phyloP scores from a whole-genome alignment of 2,329 filamentous ascomycete species.

The Seiridium unicorne region DNA sequence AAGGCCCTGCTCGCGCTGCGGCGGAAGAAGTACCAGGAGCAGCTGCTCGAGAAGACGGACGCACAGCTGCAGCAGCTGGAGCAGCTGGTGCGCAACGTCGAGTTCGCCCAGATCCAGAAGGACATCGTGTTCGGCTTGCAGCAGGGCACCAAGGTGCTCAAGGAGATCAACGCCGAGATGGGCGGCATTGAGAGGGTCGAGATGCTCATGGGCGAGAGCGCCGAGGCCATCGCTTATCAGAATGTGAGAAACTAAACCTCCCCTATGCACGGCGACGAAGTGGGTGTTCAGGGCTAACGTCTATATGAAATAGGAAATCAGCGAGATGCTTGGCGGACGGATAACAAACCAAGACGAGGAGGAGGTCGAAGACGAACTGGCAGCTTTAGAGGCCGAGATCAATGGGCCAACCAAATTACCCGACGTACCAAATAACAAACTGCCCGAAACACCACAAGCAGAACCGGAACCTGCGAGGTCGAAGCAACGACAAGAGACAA shows the following conservation, averaged over 20 bases:
- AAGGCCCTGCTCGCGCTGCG: constrained; percentile 84
- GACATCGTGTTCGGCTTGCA: constrained; percentile 91
- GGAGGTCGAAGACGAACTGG: constrained; percentile 94
- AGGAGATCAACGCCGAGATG: constrained; percentile 94
- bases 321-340: constrained; percentile 81
- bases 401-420: constrained; percentile 23
- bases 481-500: constrained; percentile 17
- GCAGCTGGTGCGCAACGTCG: constrained; percentile 81
- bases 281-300: no score
- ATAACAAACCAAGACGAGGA: constrained; percentile 96
- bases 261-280: constrained; percentile 17
- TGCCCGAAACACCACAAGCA: constrained; percentile 15
- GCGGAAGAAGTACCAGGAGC: constrained; percentile 95
- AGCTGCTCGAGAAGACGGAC: constrained; percentile 84
- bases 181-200: constrained; percentile 91
- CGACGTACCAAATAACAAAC: constrained; percentile 22
- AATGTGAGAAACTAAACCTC: constrained; percentile 48
- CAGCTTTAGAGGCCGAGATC: constrained; percentile 69
- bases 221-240: constrained; percentile 89
- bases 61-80: constrained; percentile 92
- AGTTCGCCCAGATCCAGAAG: constrained; percentile 96
- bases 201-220: constrained; percentile 89
- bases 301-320: constrained; percentile 67
- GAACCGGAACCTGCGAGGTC: constrained; percentile 8
- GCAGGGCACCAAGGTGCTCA: constrained; percentile 85